Percentiles rank a stretch among this genome's conserved stretches.
phyloP scores from a whole-genome alignment of 2,329 filamentous ascomycete species.

The Monosporascus cannonballus region DNA sequence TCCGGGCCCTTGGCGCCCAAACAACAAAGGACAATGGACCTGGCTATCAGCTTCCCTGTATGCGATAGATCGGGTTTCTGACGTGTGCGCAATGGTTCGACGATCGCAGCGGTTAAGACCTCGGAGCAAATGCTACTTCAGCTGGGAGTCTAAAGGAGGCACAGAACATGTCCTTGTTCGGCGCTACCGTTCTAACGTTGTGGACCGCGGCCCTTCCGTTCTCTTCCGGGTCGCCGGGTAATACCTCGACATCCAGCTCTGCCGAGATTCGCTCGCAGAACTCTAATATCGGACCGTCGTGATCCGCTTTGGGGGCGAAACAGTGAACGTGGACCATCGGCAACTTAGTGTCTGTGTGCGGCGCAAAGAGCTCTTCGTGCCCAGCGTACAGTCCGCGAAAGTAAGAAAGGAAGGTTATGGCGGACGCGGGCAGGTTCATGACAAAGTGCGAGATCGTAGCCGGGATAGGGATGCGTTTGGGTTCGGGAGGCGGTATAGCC shows the following conservation, averaged over 20 bases:
- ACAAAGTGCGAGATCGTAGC: constrained; percentile 85
- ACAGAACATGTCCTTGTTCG: constrained; percentile 95
- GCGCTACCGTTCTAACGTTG: constrained; percentile 81
- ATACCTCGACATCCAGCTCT: constrained; percentile 54
- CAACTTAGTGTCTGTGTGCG: constrained; percentile 52
- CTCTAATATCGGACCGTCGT: constrained; percentile 58
- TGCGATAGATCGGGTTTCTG: background rate
- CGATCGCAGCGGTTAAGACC: background rate
- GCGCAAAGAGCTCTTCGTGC: constrained; percentile 58
- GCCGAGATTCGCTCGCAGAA: constrained; percentile 62
- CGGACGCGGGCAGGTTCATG: constrained; percentile 93
- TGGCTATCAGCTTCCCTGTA: background rate
- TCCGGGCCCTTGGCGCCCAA: background rate
- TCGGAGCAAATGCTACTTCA: constrained; percentile 69
- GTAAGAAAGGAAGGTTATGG: constrained; percentile 70
- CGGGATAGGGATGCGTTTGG: constrained; percentile 51
- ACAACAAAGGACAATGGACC: background rate
- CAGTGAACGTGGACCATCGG: constrained; percentile 93
- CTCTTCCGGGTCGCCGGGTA: constrained; percentile 41
- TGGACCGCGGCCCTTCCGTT: constrained; percentile 50
- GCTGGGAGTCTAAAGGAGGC: constrained; percentile 81
- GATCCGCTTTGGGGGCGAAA: constrained; percentile 77
- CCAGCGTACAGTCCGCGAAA: constrained; percentile 79
- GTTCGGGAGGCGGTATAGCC: constrained; percentile 27
- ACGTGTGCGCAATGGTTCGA: background rate